These are phyloP conservation scores for Crataegus laevigata DNA, from an alignment of 306 rosid genomes.

Conservation along the genomic window DNA sequence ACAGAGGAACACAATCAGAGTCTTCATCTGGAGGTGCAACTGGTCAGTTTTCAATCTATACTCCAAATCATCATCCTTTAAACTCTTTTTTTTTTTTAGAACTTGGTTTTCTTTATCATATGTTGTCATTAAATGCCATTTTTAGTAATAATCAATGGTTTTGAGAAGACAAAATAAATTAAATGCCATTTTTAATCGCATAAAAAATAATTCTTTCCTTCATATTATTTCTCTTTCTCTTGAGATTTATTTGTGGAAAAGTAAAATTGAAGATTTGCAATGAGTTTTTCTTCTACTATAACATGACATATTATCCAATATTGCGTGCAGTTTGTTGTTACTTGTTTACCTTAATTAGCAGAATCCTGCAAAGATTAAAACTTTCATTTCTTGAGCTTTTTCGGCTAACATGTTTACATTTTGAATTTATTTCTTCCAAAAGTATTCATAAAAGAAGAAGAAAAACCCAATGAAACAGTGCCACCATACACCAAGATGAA, in stretches of 20 bases:
- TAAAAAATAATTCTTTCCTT: background rate
- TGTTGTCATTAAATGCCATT: background rate
- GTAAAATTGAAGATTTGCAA: background rate
- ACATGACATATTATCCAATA: background rate
- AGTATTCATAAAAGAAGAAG: background rate
- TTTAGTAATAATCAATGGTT: background rate
- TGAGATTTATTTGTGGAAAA: background rate
- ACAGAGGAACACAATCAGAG: conserved; percentile 20
- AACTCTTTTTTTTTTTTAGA: background rate
- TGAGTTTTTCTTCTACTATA: background rate
- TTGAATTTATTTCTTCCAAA: background rate
- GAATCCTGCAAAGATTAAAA: background rate
- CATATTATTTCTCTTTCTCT: background rate
- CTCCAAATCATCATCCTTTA: background rate
- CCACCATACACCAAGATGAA: no score
- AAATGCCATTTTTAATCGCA: background rate
- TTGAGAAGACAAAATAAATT: background rate
- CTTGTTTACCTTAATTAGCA: background rate
- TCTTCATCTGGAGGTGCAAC: conserved; percentile 50
- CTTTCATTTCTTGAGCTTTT: background rate
- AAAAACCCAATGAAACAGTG: background rate
- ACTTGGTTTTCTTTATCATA: background rate
- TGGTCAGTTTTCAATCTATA: background rate
- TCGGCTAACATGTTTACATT: background rate
- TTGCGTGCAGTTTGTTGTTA: background rate